Evolutionary conservation across 2,329 filamentous ascomycete species (phyloP).

Genomic region (Blastomyces emzantsi): DNA sequence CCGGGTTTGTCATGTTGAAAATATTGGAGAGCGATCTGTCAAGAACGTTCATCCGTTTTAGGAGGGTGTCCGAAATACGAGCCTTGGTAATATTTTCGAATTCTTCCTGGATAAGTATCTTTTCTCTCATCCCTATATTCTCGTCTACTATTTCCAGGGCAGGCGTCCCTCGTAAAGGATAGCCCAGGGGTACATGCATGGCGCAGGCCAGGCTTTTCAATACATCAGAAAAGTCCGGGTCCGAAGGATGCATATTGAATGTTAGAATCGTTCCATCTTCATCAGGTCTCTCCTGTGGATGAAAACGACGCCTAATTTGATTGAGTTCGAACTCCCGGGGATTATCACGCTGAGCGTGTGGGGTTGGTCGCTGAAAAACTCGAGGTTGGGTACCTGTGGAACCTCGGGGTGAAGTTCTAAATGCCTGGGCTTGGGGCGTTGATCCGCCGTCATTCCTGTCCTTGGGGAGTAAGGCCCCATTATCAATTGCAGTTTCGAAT

Average conservation of each 20-base stretch:
- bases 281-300: conserved; percentile 39
- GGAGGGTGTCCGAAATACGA: conserved; percentile 46
- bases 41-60: conserved; percentile 58
- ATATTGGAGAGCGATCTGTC: conserved; percentile 52
- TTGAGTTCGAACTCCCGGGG: conserved; percentile 65
- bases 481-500: conserved; percentile 16
- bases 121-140: conserved; percentile 62
- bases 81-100: conserved; percentile 57
- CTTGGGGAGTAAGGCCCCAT: conserved; percentile 18
- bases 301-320: conserved; percentile 61
- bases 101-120: conserved; percentile 66
- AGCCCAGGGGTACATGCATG: conserved; percentile 54
- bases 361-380: conserved; percentile 53
- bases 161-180: conserved; percentile 49
- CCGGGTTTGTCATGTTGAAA: background rate
- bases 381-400: background rate
- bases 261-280: conserved; percentile 48
- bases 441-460: background rate
- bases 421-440: conserved; percentile 16
- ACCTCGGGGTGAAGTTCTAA: conserved; percentile 37
- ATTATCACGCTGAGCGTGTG: conserved; percentile 55
- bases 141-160: conserved; percentile 57
- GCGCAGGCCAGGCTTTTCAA: conserved; percentile 59
- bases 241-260: conserved; percentile 62
- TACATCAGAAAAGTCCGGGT: conserved; percentile 77